A percentile compares a stretch with the other conserved stretches of the same genome.
Evolutionary conservation across 2,329 filamentous ascomycete genomes (phyloP).

Genomic region (Cercospora sesami): DNA sequence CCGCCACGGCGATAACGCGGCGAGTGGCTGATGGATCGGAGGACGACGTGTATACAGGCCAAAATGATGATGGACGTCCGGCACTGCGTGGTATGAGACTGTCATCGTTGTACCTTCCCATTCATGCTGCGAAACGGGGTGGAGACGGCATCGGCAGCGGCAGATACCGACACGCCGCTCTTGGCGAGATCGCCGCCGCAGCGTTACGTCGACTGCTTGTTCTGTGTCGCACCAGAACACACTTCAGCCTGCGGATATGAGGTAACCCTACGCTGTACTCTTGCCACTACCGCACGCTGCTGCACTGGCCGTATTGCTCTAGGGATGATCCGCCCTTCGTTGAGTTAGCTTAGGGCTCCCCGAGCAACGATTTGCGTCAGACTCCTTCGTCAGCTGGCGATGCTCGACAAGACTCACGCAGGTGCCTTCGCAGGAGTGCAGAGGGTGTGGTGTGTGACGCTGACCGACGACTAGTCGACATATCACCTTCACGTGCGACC

Average conservation of each 20-base stretch:
- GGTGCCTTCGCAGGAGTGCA: background rate
- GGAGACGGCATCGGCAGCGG: background rate
- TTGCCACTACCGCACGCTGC: background rate
- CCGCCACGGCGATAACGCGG: background rate
- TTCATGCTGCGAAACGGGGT: background rate
- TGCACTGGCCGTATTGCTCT: background rate
- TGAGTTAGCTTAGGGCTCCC: background rate
- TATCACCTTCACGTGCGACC: background rate
- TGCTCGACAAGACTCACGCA: background rate
- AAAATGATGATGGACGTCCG: background rate
- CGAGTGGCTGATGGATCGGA: background rate
- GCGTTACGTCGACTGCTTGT: background rate
- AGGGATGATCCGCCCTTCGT: background rate
- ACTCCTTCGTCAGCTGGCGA: background rate
- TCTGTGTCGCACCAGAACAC: background rate
- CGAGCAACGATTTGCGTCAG: background rate
- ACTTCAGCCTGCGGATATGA: background rate
- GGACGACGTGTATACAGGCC: background rate
- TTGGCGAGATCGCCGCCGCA: background rate
- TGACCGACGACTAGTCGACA: background rate
- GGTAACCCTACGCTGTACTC: background rate
- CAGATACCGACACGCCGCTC: background rate
- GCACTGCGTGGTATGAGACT: background rate
- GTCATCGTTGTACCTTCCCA: background rate
- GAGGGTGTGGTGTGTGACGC: background rate